Conservation (phyloP, 495 filamentous ascomycete species). For the Hypoxylon cercidicola region DNA sequence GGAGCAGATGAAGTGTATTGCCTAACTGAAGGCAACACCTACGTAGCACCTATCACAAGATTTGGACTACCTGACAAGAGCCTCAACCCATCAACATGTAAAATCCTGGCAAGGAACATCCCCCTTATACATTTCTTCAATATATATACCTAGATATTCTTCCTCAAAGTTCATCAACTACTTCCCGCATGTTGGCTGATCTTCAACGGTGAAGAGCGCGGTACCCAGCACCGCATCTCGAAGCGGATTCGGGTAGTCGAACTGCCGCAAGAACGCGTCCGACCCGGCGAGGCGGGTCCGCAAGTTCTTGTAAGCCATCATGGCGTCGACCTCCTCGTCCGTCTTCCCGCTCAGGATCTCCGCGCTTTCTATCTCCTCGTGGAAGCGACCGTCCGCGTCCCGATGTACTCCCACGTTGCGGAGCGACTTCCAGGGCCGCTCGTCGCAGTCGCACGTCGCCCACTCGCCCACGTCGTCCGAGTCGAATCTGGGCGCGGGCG, state of each 20-base stretch:
- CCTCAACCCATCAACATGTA: too few species aligned
- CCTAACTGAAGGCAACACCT: too few species aligned
- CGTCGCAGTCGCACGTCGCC: slow-evolving; percentile 52
- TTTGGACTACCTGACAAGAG: too few species aligned
- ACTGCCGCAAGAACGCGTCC: not conserved
- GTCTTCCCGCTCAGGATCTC: slow-evolving; percentile 21
- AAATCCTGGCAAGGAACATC: too few species aligned
- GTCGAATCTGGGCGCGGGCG: slow-evolving; percentile 48
- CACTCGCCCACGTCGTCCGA: slow-evolving; percentile 48
- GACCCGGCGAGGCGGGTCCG: slow-evolving; percentile 20
- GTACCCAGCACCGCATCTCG: not conserved
- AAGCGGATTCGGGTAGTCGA: slow-evolving; percentile 22
- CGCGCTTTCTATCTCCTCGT: not conserved
- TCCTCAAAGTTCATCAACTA: not conserved
- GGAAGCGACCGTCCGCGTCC: not conserved
- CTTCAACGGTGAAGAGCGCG: not conserved
- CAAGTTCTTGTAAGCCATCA: slow-evolving; percentile 17
- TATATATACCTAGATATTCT: not conserved
- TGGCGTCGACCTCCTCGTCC: slow-evolving; percentile 14
- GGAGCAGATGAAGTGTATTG: too few species aligned
- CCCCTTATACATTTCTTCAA: too few species aligned
- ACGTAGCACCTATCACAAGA: too few species aligned
- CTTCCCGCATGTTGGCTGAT: slow-evolving; percentile 9
- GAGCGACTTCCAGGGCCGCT: slow-evolving; percentile 47
- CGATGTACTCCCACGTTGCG: slow-evolving; percentile 3